These are phyloP conservation scores for Scorias spongiosa DNA, from an alignment of 2,329 filamentous ascomycete genomes.

Conservation along the genomic window DNA sequence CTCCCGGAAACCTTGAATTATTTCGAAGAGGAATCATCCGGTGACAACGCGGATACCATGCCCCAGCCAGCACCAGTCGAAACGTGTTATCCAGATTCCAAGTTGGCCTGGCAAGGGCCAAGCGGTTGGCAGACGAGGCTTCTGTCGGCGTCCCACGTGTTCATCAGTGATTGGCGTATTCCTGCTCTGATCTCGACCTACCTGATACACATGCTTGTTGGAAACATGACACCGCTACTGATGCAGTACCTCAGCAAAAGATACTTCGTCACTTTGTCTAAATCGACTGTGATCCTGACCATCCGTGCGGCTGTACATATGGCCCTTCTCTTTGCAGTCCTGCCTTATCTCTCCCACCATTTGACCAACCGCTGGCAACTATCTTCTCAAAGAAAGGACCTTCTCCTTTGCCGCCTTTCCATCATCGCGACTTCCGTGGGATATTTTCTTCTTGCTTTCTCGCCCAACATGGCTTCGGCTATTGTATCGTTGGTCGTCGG, in stretches of 20 bases:
- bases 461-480: conserved; percentile 14
- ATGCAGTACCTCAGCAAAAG: conserved; percentile 40
- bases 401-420: conserved; percentile 17
- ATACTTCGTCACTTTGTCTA: conserved; percentile 31
- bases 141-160: neutral
- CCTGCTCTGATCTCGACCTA: conserved; percentile 16
- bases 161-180: conserved; percentile 15
- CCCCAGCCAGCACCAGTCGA: neutral
- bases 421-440: conserved; percentile 14
- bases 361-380: conserved; percentile 9
- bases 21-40: neutral
- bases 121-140: neutral
- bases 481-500: conserved; percentile 29
- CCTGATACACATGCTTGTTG: conserved; percentile 13
- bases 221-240: conserved; percentile 19
- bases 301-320: conserved; percentile 16
- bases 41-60: neutral
- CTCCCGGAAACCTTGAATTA: conserved; percentile 22
- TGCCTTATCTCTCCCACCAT: conserved; percentile 14
- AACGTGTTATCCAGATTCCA: neutral
- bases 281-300: conserved; percentile 19
- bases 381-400: conserved; percentile 15
- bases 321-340: conserved; percentile 16
- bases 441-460: conserved; percentile 15
- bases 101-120: neutral